phyloP scores from a whole-genome alignment of 1,284 basidiomycete genomes.

The Xerocomus nothofagi region DNA sequence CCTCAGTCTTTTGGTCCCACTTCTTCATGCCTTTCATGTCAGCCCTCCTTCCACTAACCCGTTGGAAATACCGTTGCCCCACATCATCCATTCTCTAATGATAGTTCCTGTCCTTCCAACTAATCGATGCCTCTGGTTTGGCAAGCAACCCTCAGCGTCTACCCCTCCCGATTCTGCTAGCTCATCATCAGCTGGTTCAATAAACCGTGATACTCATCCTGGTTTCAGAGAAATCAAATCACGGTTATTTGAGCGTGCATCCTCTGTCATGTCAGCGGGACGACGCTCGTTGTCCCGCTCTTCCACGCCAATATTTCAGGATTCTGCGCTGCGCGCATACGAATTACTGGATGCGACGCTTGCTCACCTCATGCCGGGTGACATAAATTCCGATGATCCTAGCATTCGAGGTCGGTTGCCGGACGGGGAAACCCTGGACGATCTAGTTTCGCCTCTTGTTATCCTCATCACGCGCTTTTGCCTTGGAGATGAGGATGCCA shows the following conservation, averaged over 20 bases:
- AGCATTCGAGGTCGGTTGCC: conserved; percentile 52
- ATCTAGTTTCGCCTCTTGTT: conserved; percentile 72
- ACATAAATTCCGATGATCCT: conserved; percentile 60
- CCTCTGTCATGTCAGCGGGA: conserved; percentile 52
- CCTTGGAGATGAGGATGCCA: conserved; percentile 56
- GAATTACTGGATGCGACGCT: conserved; percentile 66
- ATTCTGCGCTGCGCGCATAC: conserved; percentile 61
- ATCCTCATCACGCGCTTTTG: conserved; percentile 73
- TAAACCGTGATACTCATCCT: conserved; percentile 5
- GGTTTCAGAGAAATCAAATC: conserved; percentile 39
- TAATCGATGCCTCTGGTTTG: conserved; percentile 54
- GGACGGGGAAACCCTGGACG: conserved; percentile 65
- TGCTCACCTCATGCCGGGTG: conserved; percentile 64
- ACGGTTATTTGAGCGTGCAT: conserved; percentile 62
- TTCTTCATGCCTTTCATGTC: conserved; percentile 61
- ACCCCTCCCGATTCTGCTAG: conserved; percentile 22
- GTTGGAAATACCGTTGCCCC: conserved; percentile 64
- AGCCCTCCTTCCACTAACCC: conserved; percentile 61
- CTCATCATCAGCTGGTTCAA: conserved; percentile 22
- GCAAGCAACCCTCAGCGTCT: conserved; percentile 12
- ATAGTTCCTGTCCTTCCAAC: conserved; percentile 62
- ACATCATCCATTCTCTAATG: conserved; percentile 74
- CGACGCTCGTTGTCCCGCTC: conserved; percentile 51
- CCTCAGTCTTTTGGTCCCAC: conserved; percentile 51
- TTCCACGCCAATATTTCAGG: conserved; percentile 35